A percentile compares a stretch with the other conserved stretches of the same genome.
Evolutionary conservation across 768 basidiomycete species (phyloP).

Genomic region (Leccinellum rugosiceps): DNA sequence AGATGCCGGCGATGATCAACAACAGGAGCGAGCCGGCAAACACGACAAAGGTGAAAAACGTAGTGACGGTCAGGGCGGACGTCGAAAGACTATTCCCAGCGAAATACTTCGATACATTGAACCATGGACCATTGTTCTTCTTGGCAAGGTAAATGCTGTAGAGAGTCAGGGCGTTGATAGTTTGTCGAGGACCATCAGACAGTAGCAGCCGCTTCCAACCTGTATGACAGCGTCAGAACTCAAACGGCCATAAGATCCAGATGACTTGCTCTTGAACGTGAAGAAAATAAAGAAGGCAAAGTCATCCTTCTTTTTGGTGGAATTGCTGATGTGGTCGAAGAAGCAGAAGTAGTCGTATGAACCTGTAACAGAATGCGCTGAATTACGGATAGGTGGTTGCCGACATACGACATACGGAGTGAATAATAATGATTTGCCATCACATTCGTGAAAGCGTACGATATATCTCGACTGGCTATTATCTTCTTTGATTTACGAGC

Average conservation of each 20-base stretch:
- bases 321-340: conserved; percentile 94
- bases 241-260: background rate
- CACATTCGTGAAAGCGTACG: conserved; percentile 96
- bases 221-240: conserved; percentile 24
- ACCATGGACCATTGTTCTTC: conserved; percentile 52
- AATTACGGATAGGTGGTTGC: background rate
- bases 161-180: conserved; percentile 95
- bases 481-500: conserved; percentile 90
- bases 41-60: conserved; percentile 85
- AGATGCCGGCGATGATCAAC: conserved; percentile 78
- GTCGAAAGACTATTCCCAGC: conserved; percentile 70
- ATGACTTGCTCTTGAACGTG: conserved; percentile 87
- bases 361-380: conserved; percentile 41
- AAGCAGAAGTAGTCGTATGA: conserved; percentile 98
- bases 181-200: conserved; percentile 95
- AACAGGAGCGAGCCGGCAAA: conserved; percentile 82
- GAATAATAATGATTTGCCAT: conserved; percentile 98
- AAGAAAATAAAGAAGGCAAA: conserved; percentile 99
- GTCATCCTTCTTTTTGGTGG: conserved; percentile 94
- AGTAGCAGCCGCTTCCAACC: conserved; percentile 87
- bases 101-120: conserved; percentile 77
- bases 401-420: conserved; percentile 59
- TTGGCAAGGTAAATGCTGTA: conserved; percentile 82
- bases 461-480: conserved; percentile 93
- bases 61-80: conserved; percentile 80